Conservation (phyloP, 2,329 filamentous ascomycete species). For the Colletotrichum lini region DNA sequence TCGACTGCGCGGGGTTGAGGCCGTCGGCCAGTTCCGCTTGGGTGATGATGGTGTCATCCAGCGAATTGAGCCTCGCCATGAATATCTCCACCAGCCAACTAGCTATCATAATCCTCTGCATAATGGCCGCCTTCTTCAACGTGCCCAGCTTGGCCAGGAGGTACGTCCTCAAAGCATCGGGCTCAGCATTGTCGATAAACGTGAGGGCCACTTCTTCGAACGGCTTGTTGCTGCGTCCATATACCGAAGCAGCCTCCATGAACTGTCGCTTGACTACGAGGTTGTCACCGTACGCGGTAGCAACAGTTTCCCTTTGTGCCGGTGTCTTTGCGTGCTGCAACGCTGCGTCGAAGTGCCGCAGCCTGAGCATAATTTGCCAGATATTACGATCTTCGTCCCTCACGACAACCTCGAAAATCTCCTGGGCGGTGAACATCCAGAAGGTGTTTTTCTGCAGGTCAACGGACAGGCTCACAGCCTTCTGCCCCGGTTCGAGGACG, state of each 20-base stretch:
- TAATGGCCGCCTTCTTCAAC: constrained; percentile 85
- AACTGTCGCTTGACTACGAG: constrained; percentile 86
- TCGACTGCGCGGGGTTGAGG: constrained; percentile 78
- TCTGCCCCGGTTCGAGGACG: constrained; percentile 85
- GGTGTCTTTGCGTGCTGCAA: constrained; percentile 86
- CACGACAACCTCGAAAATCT: constrained; percentile 94
- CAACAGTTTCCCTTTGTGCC: constrained; percentile 89
- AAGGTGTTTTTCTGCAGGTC: constrained; percentile 97
- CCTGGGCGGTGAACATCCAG: constrained; percentile 92
- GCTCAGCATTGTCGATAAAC: constrained; percentile 91
- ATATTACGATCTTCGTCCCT: constrained; percentile 92
- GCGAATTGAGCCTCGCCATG: constrained; percentile 95
- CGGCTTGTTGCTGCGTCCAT: constrained; percentile 95
- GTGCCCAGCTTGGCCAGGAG: constrained; percentile 85
- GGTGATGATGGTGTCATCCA: constrained; percentile 94
- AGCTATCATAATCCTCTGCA: constrained; percentile 96
- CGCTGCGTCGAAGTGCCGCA: constrained; percentile 90
- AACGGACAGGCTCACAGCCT: constrained; percentile 85
- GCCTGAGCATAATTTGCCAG: constrained; percentile 92
- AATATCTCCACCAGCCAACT: constrained; percentile 96
- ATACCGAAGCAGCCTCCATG: constrained; percentile 88
- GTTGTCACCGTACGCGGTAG: constrained; percentile 92
- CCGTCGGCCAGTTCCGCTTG: constrained; percentile 85
- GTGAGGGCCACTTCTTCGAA: constrained; percentile 96
- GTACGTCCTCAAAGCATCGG: constrained; percentile 92